Evolutionary conservation across 495 filamentous ascomycete genomes (phyloP), one percentile per base, ranked within the genome.

Genomic region (Tuber brumale): DNA sequence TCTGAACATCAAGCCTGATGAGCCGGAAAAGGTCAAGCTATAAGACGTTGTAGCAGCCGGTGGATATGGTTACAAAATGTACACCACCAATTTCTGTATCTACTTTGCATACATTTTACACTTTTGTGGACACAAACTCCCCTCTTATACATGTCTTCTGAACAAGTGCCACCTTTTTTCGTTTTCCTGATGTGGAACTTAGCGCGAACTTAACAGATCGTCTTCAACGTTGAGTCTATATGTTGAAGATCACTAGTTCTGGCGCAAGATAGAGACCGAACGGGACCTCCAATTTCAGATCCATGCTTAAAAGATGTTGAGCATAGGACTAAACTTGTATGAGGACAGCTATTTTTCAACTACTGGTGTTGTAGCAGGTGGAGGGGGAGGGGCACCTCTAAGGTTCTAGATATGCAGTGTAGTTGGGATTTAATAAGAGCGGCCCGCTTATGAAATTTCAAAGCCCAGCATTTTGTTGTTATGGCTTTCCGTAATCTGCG

Each of bases 1-100:
- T 35, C 51, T 82, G n/a, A 82, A 76, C 23, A 77, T 82, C 35
- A 85, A 87, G 72, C 74, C 89, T 45, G 86, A 85, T 31, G 84
- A 87, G 78, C 61, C 45, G 41, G 73, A 72, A 35, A 80, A 79
- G 61, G 39, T 78, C 23, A 78, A 46, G 10, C 75, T 78, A 19
- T 78, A 70, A 35, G 31, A 12, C 12, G 27, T 35, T 27, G 57
- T 66, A 3, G 57, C 6, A 66, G 27, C 57, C 57, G 57, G 57
- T 35, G 12, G 27, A 27, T 66, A 66, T 35, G 3, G 12, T 19
- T 66, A 16, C 31, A 8, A 18, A 66, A 66, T 35, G n/a, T 66
- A 19, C 57, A 35, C 27, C 51, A 74, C 48, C 69, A n/a, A 66
- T 44, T 51, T 66, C 27, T 46, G 31, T 61, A 66, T 71, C 45